These are phyloP conservation scores for Plasmodium inui DNA, from an alignment of 169 alveolate species.

Conservation along the genomic window DNA sequence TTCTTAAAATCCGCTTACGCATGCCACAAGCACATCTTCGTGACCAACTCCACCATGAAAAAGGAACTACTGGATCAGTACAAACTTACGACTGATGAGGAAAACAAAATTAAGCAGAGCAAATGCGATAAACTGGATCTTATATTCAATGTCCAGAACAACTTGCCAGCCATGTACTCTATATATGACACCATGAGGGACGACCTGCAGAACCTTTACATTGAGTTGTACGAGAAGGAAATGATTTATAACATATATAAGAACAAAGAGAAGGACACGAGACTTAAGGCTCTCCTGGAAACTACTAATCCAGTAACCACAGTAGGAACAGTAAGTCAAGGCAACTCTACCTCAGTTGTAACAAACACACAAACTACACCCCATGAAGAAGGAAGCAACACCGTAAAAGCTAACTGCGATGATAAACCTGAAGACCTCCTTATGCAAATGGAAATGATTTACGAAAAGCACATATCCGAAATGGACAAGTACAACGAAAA, in stretches of 20 bases:
- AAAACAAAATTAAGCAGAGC: neutral
- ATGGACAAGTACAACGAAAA: neutral
- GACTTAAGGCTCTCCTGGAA: slow-evolving; percentile 1
- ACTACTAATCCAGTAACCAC: neutral
- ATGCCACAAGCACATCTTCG: slow-evolving; percentile 37
- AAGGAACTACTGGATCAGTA: neutral
- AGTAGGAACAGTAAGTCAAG: neutral
- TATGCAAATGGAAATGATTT: neutral
- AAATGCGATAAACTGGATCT: slow-evolving; percentile 26
- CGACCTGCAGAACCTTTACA: neutral
- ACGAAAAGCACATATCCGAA: neutral
- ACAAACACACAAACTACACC: neutral
- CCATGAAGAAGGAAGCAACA: neutral
- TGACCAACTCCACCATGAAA: slow-evolving; percentile 16
- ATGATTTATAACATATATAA: slow-evolving; percentile 29
- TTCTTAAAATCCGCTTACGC: slow-evolving; percentile 17
- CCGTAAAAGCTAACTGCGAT: neutral
- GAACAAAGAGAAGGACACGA: neutral
- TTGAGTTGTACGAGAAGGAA: slow-evolving; percentile 37
- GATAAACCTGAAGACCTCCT: neutral
- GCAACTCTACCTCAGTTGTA: neutral
- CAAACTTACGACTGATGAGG: neutral
- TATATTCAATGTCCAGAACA: slow-evolving; percentile 31
- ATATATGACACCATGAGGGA: slow-evolving; percentile 5
- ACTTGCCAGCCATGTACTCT: slow-evolving; percentile 44